phyloP scores from a whole-genome alignment of 768 basidiomycete species.

The Lactifluus pinguis region DNA sequence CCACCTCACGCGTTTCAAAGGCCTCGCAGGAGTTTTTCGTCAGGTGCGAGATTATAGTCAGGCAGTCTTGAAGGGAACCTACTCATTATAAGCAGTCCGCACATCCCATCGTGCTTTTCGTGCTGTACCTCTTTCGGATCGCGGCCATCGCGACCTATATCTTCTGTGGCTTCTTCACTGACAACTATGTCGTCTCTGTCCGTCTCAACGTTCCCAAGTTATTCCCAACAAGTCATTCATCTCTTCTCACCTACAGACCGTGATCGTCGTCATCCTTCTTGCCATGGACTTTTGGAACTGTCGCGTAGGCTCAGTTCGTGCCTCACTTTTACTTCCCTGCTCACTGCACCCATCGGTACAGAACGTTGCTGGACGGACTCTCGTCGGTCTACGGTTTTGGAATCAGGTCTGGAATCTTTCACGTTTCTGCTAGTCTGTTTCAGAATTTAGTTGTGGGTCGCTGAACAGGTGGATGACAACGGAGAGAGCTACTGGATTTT shows the following conservation, averaged over 20 bases:
- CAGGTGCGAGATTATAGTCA: conserved; percentile 40
- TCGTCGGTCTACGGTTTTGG: conserved; percentile 96
- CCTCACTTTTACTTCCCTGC: neutral
- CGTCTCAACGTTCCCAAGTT: conserved; percentile 24
- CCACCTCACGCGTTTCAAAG: conserved; percentile 26
- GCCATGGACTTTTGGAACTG: conserved; percentile 99
- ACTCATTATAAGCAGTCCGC: conserved; percentile 43
- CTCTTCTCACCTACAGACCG: conserved; percentile 45
- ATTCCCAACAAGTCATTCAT: neutral
- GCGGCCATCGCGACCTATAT: conserved; percentile 89
- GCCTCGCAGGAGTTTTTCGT: conserved; percentile 65
- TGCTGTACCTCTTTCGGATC: conserved; percentile 80
- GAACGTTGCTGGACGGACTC: conserved; percentile 90
- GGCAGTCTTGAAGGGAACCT: neutral
- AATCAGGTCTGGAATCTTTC: conserved; percentile 56
- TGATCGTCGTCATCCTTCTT: conserved; percentile 84
- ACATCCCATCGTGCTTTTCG: conserved; percentile 77
- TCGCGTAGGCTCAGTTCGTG: conserved; percentile 39
- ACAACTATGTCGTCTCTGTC: conserved; percentile 90
- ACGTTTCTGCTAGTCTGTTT: conserved; percentile 17
- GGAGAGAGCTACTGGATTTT: conserved; percentile 98
- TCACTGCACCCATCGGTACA: conserved; percentile 23
- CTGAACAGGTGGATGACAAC: conserved; percentile 78
- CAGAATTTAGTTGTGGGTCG: conserved; percentile 16
- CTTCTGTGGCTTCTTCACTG: conserved; percentile 83